A percentile compares a stretch with the other conserved stretches of the same genome.
phyloP scores from a whole-genome alignment of 2,329 filamentous ascomycete genomes.

The Juglanconis juglandina region DNA sequence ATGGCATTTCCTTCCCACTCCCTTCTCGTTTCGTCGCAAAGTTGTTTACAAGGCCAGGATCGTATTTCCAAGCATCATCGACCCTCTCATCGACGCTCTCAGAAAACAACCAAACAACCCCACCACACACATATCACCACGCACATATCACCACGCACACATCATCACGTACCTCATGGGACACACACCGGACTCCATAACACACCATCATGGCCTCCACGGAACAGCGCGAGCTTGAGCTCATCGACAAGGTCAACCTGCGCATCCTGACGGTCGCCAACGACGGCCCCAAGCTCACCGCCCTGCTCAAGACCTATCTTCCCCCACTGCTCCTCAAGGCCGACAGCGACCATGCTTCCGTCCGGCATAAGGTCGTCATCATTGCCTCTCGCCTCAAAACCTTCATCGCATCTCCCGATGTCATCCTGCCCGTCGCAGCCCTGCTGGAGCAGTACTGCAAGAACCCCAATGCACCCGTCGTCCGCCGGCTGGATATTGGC shows the following conservation, averaged over 20 bases:
- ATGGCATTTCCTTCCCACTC: not conserved
- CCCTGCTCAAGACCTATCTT: constrained; percentile 74
- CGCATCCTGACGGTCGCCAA: constrained; percentile 75
- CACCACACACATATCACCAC: not conserved
- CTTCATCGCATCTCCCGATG: constrained; percentile 51
- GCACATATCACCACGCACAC: too few relatives aligned
- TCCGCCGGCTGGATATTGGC: constrained; percentile 83
- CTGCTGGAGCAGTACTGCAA: constrained; percentile 89
- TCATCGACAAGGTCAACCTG: constrained; percentile 83
- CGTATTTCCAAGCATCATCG: not conserved
- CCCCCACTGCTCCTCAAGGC: constrained; percentile 82
- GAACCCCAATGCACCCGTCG: constrained; percentile 57
- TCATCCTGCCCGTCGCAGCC: constrained; percentile 79
- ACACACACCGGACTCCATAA: not conserved
- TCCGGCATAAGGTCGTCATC: constrained; percentile 68
- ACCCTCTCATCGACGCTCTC: not conserved
- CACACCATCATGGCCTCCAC: constrained; percentile 27
- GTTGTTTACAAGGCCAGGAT: not conserved
- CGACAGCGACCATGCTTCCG: constrained; percentile 72
- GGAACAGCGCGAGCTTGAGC: constrained; percentile 72
- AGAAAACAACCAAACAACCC: too few relatives aligned
- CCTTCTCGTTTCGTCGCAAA: not conserved
- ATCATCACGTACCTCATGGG: not conserved
- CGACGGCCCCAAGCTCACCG: constrained; percentile 77
- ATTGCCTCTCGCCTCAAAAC: constrained; percentile 51